A percentile compares a stretch with the other conserved stretches of the same genome.
These are phyloP conservation scores for Lasiosphaeria miniovina DNA, from an alignment of 495 filamentous ascomycete genomes.

Conservation along the genomic window DNA sequence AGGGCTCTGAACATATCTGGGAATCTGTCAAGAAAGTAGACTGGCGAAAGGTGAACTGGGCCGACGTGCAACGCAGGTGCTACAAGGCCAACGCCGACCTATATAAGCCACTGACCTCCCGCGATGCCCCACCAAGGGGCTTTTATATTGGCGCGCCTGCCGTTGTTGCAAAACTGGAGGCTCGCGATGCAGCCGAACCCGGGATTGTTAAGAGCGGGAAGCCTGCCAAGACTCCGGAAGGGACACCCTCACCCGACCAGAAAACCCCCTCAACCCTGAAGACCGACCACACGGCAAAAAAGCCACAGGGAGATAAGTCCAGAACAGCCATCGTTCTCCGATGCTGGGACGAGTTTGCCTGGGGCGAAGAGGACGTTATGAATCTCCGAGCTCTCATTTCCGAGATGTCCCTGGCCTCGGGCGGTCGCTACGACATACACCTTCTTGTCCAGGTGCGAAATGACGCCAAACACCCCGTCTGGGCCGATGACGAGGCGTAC, in stretches of 20 bases:
- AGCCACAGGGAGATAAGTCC: slow-evolving; percentile 27
- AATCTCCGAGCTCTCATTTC: slow-evolving; percentile 72
- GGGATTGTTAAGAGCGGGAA: slow-evolving; percentile 7
- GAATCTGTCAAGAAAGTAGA: slow-evolving; percentile 64
- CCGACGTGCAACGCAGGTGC: slow-evolving; percentile 67
- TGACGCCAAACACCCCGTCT: slow-evolving; percentile 60
- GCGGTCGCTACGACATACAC: slow-evolving; percentile 78
- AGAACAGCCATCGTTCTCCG: slow-evolving; percentile 75
- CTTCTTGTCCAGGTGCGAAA: slow-evolving; percentile 74
- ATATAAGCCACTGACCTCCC: slow-evolving; percentile 49
- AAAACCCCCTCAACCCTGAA: slow-evolving; percentile 3
- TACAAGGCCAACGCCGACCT: slow-evolving; percentile 64
- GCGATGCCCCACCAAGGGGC: slow-evolving; percentile 37
- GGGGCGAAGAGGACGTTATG: slow-evolving; percentile 65
- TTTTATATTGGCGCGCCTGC: slow-evolving; percentile 39
- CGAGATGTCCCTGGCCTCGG: slow-evolving; percentile 71
- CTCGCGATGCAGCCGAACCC: slow-evolving; percentile 4
- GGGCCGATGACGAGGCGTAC: slow-evolving; percentile 59
- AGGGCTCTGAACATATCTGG: slow-evolving; percentile 74
- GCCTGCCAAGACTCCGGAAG: slow-evolving; percentile 33
- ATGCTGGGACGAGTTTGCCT: slow-evolving; percentile 68
- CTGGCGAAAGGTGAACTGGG: slow-evolving; percentile 72
- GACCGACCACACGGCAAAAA: not conserved
- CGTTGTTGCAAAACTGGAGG: slow-evolving; percentile 7
- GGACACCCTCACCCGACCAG: not conserved